Evolutionary conservation across 179 eudicot species (phyloP).

Genomic region (Carnegiea gigantea): DNA sequence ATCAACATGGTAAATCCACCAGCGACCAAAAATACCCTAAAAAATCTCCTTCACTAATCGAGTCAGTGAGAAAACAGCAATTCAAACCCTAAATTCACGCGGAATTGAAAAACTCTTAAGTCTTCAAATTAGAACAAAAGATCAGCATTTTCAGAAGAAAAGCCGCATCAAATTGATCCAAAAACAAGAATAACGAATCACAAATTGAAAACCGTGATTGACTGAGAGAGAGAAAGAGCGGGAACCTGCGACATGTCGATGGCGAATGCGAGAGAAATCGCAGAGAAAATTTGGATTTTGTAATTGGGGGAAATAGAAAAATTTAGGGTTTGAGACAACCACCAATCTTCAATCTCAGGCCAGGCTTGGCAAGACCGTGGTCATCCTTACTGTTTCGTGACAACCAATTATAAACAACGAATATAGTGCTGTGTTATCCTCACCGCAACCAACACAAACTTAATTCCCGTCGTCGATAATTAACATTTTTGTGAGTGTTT

Average conservation of each 20-base stretch:
- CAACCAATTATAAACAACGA: background rate
- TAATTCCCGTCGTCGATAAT: too few relatives aligned
- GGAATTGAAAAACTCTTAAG: background rate
- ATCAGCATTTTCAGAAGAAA: background rate
- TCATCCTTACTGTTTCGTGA: background rate
- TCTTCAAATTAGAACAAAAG: background rate
- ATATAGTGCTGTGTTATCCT: too few relatives aligned
- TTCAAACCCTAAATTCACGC: background rate
- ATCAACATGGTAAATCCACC: background rate
- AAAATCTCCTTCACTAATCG: background rate
- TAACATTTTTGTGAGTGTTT: too few relatives aligned
- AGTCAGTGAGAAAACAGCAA: slow-evolving; percentile 16
- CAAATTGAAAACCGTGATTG: background rate
- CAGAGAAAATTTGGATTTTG: background rate
- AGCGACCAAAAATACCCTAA: background rate
- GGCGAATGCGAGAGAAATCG: background rate
- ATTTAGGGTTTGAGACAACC: background rate
- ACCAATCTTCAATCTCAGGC: background rate
- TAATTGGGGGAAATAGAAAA: background rate
- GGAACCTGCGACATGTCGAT: slow-evolving; percentile 8
- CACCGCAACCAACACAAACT: too few relatives aligned
- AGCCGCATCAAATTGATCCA: background rate
- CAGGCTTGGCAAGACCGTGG: background rate
- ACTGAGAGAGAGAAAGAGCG: background rate
- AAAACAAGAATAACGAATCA: background rate